Evolutionary conservation across 495 filamentous ascomycete genomes (phyloP).

Genomic region (Pyrenula massariospora): DNA sequence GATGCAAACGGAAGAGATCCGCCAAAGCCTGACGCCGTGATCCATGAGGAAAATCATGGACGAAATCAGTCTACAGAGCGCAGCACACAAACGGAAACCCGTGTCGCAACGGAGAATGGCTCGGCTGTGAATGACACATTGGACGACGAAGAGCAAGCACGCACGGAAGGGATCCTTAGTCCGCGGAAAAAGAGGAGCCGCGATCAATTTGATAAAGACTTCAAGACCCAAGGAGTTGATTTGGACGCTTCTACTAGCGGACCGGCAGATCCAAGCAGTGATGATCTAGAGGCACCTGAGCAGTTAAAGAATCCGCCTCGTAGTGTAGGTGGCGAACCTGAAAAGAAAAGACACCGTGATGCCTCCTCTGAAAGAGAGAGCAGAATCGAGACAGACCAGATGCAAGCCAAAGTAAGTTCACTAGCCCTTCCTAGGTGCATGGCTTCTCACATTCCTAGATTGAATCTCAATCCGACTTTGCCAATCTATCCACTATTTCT

Average conservation of each 20-base stretch:
- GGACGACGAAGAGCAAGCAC: slow-evolving; percentile 3
- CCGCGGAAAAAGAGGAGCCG: slow-evolving; percentile 41
- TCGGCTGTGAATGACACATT: slow-evolving; percentile 4
- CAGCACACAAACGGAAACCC: slow-evolving; percentile 5
- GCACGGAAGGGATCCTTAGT: slow-evolving; percentile 13
- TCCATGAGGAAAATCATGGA: slow-evolving; percentile 5
- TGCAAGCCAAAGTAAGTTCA: slow-evolving; percentile 1
- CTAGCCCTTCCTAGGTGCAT: neutral
- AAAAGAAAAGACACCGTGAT: slow-evolving; percentile 36
- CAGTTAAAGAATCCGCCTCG: slow-evolving; percentile 5
- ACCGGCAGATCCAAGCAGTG: slow-evolving; percentile 2
- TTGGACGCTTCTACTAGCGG: slow-evolving; percentile 5
- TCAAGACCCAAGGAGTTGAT: slow-evolving; percentile 10
- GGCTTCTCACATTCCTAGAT: slow-evolving; percentile 15
- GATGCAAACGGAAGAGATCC: slow-evolving; percentile 2
- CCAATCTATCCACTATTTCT: slow-evolving; percentile 37
- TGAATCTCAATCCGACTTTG: slow-evolving; percentile 36
- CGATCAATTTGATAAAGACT: slow-evolving; percentile 37
- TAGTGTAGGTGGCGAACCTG: slow-evolving; percentile 20
- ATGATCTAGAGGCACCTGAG: neutral
- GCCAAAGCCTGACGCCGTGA: slow-evolving; percentile 11
- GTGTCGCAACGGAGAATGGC: neutral
- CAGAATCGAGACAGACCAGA: neutral
- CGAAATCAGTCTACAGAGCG: slow-evolving; percentile 2
- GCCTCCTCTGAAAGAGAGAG: slow-evolving; percentile 22